Percentiles rank a stretch among this genome's conserved stretches.
phyloP scores from a whole-genome alignment of 345 rosid genomes.

The Dimocarpus longan region DNA sequence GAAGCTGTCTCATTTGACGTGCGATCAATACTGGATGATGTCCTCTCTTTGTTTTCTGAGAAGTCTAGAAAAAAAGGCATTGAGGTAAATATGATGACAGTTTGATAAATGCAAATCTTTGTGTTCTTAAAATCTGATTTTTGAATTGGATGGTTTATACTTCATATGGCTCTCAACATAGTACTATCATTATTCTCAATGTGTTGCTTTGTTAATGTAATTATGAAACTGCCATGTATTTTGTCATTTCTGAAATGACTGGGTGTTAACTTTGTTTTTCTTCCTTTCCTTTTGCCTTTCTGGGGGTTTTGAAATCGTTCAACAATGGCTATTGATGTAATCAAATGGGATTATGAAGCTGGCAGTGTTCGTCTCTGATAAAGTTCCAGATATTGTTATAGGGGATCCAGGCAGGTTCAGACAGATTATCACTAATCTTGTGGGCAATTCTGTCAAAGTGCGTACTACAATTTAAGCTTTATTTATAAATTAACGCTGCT shows the following conservation, averaged over 20 bases:
- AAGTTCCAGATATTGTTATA: slow-evolving; percentile 79
- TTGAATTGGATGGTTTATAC: slow-evolving; percentile 5
- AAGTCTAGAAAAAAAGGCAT: slow-evolving; percentile 86
- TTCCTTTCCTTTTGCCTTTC: slow-evolving; percentile 1
- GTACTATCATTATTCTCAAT: slow-evolving; percentile 2
- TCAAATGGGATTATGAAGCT: slow-evolving; percentile 59
- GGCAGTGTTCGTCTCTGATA: slow-evolving; percentile 85
- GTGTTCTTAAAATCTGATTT: background rate
- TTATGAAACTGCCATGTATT: background rate
- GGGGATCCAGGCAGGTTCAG: slow-evolving; percentile 99
- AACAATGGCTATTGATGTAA: slow-evolving; percentile 17
- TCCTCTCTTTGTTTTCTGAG: slow-evolving; percentile 93
- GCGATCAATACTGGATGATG: slow-evolving; percentile 91
- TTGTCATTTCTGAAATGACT: slow-evolving; percentile 21
- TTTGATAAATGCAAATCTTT: background rate
- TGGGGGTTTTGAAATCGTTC: slow-evolving; percentile 15
- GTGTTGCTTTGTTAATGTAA: background rate
- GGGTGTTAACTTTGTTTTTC: background rate
- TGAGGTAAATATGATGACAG: slow-evolving; percentile 55
- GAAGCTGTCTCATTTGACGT: slow-evolving; percentile 82
- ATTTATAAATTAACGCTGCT: background rate
- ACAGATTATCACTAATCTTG: slow-evolving; percentile 93
- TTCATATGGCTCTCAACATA: background rate
- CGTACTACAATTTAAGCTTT: slow-evolving; percentile 28
- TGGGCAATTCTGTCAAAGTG: slow-evolving; percentile 96